Evolutionary conservation across 2,329 filamentous ascomycete genomes (phyloP).

Genomic region (Aureobasidium sp.): DNA sequence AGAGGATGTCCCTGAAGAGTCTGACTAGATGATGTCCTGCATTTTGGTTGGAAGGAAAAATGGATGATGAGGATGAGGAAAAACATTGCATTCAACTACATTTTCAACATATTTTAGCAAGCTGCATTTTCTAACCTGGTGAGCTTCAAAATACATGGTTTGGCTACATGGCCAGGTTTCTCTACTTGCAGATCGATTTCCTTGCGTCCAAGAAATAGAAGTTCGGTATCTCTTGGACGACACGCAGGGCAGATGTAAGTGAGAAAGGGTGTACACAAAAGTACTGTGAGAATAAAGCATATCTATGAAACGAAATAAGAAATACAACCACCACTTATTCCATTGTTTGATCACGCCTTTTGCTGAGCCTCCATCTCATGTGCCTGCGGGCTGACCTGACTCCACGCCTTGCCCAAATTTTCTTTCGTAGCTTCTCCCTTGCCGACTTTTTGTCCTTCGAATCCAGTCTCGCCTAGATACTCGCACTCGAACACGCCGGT

Average conservation of each 20-base stretch:
- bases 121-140: not conserved
- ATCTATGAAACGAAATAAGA: not conserved
- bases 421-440: not conserved
- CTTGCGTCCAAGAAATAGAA: not conserved
- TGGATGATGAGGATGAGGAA: not conserved
- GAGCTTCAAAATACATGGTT: not conserved
- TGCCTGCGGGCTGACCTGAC: not conserved
- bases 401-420: not conserved
- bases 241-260: not conserved
- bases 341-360: not conserved
- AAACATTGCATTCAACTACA: not conserved
- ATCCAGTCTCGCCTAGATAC: constrained; percentile 2
- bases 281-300: not conserved
- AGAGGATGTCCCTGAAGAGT: constrained; percentile 50
- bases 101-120: not conserved
- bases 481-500: constrained; percentile 6
- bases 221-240: too few relatives aligned
- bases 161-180: not conserved
- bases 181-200: not conserved
- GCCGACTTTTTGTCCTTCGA: not conserved
- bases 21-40: not conserved
- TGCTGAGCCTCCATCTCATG: not conserved
- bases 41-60: not conserved
- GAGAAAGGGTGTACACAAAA: not conserved
- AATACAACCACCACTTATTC: not conserved